These are phyloP conservation scores for Monosporascus sp. DNA, from an alignment of 2,329 filamentous ascomycete species.

Conservation along the genomic window DNA sequence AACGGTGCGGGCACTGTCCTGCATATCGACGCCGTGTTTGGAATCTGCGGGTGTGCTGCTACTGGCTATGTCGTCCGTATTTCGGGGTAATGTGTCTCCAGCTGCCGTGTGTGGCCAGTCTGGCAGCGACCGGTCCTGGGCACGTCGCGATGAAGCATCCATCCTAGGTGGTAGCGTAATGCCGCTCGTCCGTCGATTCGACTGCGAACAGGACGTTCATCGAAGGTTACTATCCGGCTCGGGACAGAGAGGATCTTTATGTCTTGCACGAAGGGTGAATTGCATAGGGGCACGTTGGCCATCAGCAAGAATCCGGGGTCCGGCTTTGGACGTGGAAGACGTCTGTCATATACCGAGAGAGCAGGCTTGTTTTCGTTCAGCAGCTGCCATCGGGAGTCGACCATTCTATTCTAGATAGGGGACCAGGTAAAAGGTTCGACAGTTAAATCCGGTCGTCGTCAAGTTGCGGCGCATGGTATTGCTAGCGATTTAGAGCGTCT, in stretches of 20 bases:
- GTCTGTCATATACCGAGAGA: constrained; percentile 17
- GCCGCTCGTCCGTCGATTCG: constrained; percentile 41
- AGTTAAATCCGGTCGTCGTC: neutral
- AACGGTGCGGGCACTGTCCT: constrained; percentile 55
- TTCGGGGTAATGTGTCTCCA: constrained; percentile 21
- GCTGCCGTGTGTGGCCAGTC: constrained; percentile 27
- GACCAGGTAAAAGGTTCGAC: neutral
- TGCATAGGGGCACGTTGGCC: constrained; percentile 14
- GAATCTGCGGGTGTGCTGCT: constrained; percentile 18
- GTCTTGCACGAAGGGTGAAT: constrained; percentile 5
- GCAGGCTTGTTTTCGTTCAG: constrained; percentile 12
- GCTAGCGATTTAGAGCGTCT: neutral
- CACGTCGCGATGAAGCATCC: constrained; percentile 37
- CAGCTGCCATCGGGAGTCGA: constrained; percentile 2
- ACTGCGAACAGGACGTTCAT: constrained; percentile 32
- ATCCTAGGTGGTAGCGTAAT: constrained; percentile 36
- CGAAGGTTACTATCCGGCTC: constrained; percentile 14
- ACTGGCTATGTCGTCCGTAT: constrained; percentile 14
- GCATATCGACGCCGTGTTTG: constrained; percentile 23
- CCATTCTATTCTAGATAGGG: neutral
- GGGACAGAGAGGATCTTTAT: constrained; percentile 14
- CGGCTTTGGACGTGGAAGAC: constrained; percentile 7
- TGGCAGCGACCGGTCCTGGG: constrained; percentile 31
- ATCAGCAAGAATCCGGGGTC: constrained; percentile 15
- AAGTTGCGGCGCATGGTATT: neutral